Percentiles rank a stretch among this genome's conserved stretches.
Conservation (phyloP, 768 basidiomycete species). For the Calocybe cyanea region DNA sequence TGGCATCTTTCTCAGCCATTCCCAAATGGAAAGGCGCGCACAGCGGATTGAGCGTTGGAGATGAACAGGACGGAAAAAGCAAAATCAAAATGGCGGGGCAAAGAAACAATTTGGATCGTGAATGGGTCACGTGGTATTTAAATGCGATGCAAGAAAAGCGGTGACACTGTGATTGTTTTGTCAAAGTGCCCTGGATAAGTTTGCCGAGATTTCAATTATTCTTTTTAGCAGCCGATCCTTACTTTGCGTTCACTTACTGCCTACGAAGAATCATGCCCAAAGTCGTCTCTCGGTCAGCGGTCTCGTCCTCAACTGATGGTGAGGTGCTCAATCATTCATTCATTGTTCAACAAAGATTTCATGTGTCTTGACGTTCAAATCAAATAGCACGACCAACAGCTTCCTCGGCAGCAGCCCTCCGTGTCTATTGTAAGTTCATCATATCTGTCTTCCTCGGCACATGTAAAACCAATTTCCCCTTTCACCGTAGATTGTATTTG, state of each 20-base stretch:
- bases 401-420: constrained; percentile 71
- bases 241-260: too few relatives aligned
- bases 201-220: background rate
- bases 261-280: constrained; percentile 70
- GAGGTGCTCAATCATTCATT: constrained; percentile 13
- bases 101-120: constrained; percentile 14
- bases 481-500: constrained; percentile 70
- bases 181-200: constrained; percentile 2
- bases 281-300: constrained; percentile 83
- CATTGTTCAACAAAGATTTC: background rate
- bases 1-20: constrained; percentile 84
- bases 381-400: constrained; percentile 69
- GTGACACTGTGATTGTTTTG: constrained; percentile 14
- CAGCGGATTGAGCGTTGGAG: background rate
- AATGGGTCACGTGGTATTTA: constrained; percentile 16
- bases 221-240: too few relatives aligned
- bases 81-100: constrained; percentile 10
- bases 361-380: too few relatives aligned
- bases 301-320: constrained; percentile 89
- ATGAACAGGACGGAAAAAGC: background rate
- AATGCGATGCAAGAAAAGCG: constrained; percentile 16
- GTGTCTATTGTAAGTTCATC: constrained; percentile 68
- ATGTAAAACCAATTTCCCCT: constrained; percentile 9
- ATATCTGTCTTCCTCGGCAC: constrained; percentile 10
- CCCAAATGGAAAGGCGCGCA: background rate